A percentile compares a stretch with the other conserved stretches of the same genome.
Conservation (phyloP, 83 land plant genomes). For the Larix sibirica region DNA sequence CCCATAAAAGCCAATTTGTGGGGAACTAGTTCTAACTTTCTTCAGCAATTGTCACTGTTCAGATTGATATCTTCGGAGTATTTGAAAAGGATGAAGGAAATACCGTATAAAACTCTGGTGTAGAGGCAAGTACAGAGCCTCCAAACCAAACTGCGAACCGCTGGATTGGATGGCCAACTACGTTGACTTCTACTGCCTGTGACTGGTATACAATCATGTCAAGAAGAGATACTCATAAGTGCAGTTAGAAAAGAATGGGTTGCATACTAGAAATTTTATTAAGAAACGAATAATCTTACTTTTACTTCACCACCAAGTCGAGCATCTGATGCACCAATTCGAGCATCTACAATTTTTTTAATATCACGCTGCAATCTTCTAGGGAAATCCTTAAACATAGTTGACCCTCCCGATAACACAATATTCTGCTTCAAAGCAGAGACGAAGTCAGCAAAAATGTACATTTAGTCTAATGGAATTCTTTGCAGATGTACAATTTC, state of each 20-base stretch:
- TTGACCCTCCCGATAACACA: constrained; percentile 97
- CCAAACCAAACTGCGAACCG: constrained; percentile 99
- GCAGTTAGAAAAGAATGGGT: background rate
- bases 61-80: background rate
- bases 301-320: constrained; percentile 73
- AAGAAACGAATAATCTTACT: constrained; percentile 35
- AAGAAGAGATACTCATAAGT: background rate
- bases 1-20: background rate
- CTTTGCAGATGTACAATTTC: constrained; percentile 4
- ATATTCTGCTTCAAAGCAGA: constrained; percentile 61
- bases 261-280: background rate
- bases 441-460: background rate
- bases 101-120: constrained; percentile 94
- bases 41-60: background rate
- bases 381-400: constrained; percentile 97
- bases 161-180: constrained; percentile 95
- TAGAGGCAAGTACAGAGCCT: constrained; percentile 95
- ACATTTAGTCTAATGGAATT: background rate
- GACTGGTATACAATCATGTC: constrained; percentile 34
- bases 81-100: constrained; percentile 4
- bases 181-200: constrained; percentile 97
- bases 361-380: constrained; percentile 93
- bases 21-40: background rate
- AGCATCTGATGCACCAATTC: constrained; percentile 65
- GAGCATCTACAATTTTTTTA: constrained; percentile 91